Percentiles rank a stretch among this genome's conserved stretches.
phyloP scores from a whole-genome alignment of 2,329 filamentous ascomycete species.

The Sporothrix brasiliensis region DNA sequence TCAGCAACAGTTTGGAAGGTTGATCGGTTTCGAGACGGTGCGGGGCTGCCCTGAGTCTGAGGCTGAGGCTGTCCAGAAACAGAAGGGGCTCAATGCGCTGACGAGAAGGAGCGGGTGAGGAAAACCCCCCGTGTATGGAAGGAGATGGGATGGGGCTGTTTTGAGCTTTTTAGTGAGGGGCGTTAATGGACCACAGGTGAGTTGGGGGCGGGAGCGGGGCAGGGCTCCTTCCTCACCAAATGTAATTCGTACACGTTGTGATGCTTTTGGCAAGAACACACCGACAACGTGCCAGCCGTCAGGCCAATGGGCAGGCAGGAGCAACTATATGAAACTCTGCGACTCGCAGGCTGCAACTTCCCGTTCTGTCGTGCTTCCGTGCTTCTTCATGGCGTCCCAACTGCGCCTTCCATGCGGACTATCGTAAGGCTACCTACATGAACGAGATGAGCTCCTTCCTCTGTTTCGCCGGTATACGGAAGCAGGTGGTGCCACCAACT shows the following conservation, averaged over 20 bases:
- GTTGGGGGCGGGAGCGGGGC: slow-evolving; percentile 17
- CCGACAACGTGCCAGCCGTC: not conserved
- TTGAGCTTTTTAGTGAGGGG: slow-evolving; percentile 20
- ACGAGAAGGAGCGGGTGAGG: not conserved
- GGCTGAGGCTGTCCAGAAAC: not conserved
- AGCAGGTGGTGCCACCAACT: not conserved
- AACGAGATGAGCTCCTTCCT: slow-evolving; percentile 3
- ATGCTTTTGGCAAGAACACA: slow-evolving; percentile 6
- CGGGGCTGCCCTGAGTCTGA: slow-evolving; percentile 21
- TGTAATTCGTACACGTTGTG: not conserved
- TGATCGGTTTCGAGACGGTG: slow-evolving; percentile 21
- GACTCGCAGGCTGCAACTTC: slow-evolving; percentile 16
- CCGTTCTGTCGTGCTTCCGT: not conserved
- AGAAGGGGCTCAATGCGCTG: slow-evolving; percentile 23
- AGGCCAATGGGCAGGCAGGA: slow-evolving; percentile 20
- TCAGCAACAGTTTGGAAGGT: slow-evolving; percentile 2
- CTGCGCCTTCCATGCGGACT: not conserved
- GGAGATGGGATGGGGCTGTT: not conserved
- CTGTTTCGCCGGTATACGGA: slow-evolving; percentile 2
- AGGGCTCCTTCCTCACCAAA: not conserved
- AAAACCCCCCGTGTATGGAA: not conserved
- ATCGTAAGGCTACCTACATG: not conserved
- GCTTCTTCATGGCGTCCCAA: not conserved
- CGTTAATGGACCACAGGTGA: not conserved
- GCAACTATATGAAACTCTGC: slow-evolving; percentile 10